Evolutionary conservation across 257 asterid genomes (phyloP).

Genomic region (Solanum clarkiae): DNA sequence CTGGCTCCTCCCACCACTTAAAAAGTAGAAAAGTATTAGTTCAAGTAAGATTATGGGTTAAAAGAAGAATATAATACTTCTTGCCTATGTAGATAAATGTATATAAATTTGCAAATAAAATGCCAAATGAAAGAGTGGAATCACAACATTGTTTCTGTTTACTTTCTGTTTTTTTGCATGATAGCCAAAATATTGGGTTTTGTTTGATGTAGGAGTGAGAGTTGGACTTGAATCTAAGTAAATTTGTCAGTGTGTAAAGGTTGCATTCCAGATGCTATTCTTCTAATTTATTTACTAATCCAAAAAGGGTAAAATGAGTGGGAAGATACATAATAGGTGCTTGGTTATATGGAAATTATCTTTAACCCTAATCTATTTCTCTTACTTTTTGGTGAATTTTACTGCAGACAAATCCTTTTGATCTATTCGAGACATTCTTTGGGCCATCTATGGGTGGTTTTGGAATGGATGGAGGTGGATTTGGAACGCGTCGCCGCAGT

Average conservation of each 20-base stretch:
- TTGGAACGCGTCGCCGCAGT: constrained; percentile 52
- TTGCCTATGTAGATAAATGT: background rate
- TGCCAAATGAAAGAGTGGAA: background rate
- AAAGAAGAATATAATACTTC: background rate
- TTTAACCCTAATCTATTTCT: background rate
- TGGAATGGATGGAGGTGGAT: constrained; percentile 75
- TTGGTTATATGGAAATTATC: background rate
- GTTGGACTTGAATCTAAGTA: background rate
- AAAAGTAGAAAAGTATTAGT: background rate
- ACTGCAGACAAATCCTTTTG: constrained; percentile 86
- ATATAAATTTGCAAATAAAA: background rate
- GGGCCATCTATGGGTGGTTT: constrained; percentile 85
- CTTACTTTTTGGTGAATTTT: constrained; percentile 5
- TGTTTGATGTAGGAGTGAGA: background rate
- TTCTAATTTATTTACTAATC: background rate
- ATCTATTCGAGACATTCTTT: constrained; percentile 93
- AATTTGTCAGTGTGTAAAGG: background rate
- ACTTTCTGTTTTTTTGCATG: background rate
- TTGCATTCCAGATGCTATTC: background rate
- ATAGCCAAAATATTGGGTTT: background rate
- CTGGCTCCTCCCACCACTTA: background rate
- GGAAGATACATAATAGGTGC: background rate
- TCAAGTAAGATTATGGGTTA: background rate
- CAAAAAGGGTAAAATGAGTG: background rate
- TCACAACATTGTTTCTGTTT: background rate